phyloP scores from a whole-genome alignment of 306 rosid genomes.

The Echinosophora koreensis region DNA sequence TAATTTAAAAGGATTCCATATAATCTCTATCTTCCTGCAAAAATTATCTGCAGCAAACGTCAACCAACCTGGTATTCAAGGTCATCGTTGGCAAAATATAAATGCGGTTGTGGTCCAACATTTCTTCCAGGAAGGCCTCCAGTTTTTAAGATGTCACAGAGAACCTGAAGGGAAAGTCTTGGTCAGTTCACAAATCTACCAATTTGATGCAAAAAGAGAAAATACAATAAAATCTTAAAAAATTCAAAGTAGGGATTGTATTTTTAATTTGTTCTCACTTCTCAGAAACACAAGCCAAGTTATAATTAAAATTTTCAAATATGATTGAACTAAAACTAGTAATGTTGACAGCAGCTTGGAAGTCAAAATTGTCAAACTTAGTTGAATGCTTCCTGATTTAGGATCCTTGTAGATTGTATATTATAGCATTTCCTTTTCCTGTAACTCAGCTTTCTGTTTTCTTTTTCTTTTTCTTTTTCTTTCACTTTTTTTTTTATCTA shows the following conservation, averaged over 20 bases:
- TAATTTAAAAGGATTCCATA: conserved; percentile 34
- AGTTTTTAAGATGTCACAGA: conserved; percentile 85
- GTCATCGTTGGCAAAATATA: conserved; percentile 90
- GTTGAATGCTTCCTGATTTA: conserved; percentile 15
- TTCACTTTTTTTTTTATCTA: conserved; percentile 9
- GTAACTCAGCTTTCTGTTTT: not conserved
- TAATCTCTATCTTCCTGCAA: conserved; percentile 38
- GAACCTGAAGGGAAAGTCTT: conserved; percentile 63
- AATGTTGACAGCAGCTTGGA: conserved; percentile 12
- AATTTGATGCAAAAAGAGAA: not conserved
- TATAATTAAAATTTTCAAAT: not conserved
- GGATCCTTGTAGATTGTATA: conserved; percentile 4
- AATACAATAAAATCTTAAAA: conserved; percentile 13
- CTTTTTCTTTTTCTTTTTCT: not conserved
- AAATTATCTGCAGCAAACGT: conserved; percentile 37
- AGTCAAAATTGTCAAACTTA: conserved; percentile 16
- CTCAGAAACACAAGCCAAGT: conserved; percentile 25
- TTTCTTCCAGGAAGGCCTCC: conserved; percentile 94
- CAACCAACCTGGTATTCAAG: conserved; percentile 87
- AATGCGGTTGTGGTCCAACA: conserved; percentile 69
- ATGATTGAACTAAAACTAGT: conserved; percentile 24
- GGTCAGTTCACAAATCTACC: conserved; percentile 39
- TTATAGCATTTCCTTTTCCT: not conserved
- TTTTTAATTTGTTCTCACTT: conserved; percentile 8
- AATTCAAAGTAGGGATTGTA: not conserved